A percentile compares a stretch with the other conserved stretches of the same genome.
Evolutionary conservation across 2,329 filamentous ascomycete species (phyloP).

Genomic region (Colletotrichum higginsianum): DNA sequence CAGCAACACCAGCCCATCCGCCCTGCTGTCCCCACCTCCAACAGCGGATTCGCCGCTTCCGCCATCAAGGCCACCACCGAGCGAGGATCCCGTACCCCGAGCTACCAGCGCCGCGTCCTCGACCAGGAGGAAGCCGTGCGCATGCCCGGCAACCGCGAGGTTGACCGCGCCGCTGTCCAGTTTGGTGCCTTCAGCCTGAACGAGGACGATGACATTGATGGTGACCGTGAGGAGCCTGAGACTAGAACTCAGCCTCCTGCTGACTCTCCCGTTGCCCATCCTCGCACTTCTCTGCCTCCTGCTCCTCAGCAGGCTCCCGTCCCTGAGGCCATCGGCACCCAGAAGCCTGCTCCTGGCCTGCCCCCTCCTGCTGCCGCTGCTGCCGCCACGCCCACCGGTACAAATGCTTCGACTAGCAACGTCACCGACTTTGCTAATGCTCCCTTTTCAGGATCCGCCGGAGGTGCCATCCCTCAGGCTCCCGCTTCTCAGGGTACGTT

Average conservation of each 20-base stretch:
- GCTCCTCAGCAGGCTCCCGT: constrained; percentile 68
- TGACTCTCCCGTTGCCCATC: constrained; percentile 89
- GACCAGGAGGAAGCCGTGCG: constrained; percentile 98
- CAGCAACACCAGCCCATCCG: constrained; percentile 75
- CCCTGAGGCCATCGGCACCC: constrained; percentile 69
- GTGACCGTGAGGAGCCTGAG: constrained; percentile 94
- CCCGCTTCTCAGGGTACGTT: constrained; percentile 48
- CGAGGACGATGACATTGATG: constrained; percentile 89
- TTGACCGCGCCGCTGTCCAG: constrained; percentile 93
- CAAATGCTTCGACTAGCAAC: constrained; percentile 46
- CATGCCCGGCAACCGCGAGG: constrained; percentile 96
- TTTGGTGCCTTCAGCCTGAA: constrained; percentile 96
- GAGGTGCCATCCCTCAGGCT: constrained; percentile 48
- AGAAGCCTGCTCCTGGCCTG: constrained; percentile 64
- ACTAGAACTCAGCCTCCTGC: constrained; percentile 94
- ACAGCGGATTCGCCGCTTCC: constrained; percentile 82
- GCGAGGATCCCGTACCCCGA: constrained; percentile 77
- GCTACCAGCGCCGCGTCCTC: constrained; percentile 87
- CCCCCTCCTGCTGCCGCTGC: constrained; percentile 58
- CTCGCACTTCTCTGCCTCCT: constrained; percentile 89
- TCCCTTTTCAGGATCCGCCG: constrained; percentile 45
- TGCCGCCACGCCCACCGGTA: constrained; percentile 54
- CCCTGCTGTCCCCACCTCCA: constrained; percentile 32
- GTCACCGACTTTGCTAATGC: constrained; percentile 20
- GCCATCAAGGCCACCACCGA: constrained; percentile 83